phyloP scores from a whole-genome alignment of 1,139 yeast species.

The Nadsonia starkeyi-henricii region DNA sequence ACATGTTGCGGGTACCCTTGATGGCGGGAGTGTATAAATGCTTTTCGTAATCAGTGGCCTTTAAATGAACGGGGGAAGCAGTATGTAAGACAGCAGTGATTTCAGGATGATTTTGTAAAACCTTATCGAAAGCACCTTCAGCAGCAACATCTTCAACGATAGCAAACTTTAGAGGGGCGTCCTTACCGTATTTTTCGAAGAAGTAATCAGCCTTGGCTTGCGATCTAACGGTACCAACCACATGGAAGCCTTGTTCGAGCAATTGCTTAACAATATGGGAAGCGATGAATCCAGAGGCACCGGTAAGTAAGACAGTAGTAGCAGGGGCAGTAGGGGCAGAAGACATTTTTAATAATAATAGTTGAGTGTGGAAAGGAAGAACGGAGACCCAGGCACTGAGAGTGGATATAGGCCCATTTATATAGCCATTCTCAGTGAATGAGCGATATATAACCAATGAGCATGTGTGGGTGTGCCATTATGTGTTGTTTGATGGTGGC shows the following conservation, averaged over 20 bases:
- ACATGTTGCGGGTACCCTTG: constrained; percentile 32
- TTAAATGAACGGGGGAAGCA: not conserved
- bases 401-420: too few relatives aligned
- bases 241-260: constrained; percentile 29
- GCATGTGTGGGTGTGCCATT: too few relatives aligned
- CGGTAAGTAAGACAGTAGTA: constrained; percentile 34
- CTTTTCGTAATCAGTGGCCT: constrained; percentile 7
- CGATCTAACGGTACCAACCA: constrained; percentile 45
- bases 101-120: constrained; percentile 3
- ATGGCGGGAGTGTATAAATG: constrained; percentile 33
- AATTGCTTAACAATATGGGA: constrained; percentile 30
- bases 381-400: too few relatives aligned
- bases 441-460: too few relatives aligned
- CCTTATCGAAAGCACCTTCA: constrained; percentile 1
- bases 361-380: too few relatives aligned
- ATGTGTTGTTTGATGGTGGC: too few relatives aligned
- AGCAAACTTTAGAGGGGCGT: not conserved
- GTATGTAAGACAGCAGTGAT: not conserved
- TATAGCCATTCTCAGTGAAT: too few relatives aligned
- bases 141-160: constrained; percentile 1
- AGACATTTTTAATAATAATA: too few relatives aligned
- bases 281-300: constrained; percentile 48
- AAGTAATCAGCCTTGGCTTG: constrained; percentile 33
- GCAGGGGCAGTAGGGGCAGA: too few relatives aligned
- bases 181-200: constrained; percentile 10